A percentile compares a stretch with the other conserved stretches of the same genome.
phyloP scores from a whole-genome alignment of 2,329 filamentous ascomycete genomes.

The Alternaria sp. region DNA sequence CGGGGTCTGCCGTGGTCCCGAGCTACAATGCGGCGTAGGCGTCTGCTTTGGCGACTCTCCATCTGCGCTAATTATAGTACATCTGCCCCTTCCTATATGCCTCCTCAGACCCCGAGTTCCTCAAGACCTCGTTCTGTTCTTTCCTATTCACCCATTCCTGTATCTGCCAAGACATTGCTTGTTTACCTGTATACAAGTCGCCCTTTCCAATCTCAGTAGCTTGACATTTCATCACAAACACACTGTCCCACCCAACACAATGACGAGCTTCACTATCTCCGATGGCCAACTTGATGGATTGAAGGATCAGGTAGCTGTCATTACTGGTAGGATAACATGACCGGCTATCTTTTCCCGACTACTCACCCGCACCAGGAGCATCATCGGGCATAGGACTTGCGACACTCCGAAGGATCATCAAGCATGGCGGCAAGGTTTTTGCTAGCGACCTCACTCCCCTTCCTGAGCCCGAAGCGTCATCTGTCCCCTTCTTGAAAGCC shows the following conservation, averaged over 20 bases:
- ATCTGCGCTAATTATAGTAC: not conserved
- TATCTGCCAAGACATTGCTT: not conserved
- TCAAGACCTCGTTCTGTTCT: not conserved
- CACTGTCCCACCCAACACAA: slow-evolving; percentile 2
- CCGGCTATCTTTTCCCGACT: not conserved
- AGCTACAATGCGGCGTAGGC: not conserved
- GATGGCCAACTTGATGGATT: slow-evolving; percentile 54
- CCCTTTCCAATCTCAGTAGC: not conserved
- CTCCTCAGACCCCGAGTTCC: too few species aligned
- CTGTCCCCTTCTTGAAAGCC: slow-evolving; percentile 33
- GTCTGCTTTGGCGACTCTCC: not conserved
- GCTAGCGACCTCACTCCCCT: slow-evolving; percentile 60
- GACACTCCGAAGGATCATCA: slow-evolving; percentile 60
- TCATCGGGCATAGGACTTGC: slow-evolving; percentile 67
- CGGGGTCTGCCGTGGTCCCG: not conserved
- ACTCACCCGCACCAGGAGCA: slow-evolving; percentile 51
- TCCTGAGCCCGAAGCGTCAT: slow-evolving; percentile 30
- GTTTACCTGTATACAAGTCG: not conserved
- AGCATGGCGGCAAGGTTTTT: slow-evolving; percentile 62
- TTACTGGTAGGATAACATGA: slow-evolving; percentile 54
- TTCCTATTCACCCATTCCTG: too few species aligned
- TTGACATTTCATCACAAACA: not conserved
- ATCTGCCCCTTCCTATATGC: not conserved
- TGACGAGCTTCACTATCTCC: slow-evolving; percentile 53
- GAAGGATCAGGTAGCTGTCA: slow-evolving; percentile 59